Percentiles rank a stretch among this genome's conserved stretches.
Conservation (phyloP, 306 rosid species). For the Albizia julibrissin region DNA sequence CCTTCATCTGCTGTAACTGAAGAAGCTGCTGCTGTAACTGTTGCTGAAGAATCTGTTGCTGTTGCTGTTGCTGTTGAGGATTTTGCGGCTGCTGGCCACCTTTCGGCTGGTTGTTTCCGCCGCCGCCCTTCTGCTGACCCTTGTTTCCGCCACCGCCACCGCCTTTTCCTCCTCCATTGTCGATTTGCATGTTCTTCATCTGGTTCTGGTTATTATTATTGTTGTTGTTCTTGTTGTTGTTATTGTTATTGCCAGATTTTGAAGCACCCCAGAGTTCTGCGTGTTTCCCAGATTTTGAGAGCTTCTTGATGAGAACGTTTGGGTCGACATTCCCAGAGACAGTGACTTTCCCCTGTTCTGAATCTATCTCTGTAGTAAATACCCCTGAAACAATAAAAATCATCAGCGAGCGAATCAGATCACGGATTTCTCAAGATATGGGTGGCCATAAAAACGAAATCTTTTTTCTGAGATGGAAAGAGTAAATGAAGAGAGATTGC, state of each 20-base stretch:
- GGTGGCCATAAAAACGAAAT: background rate
- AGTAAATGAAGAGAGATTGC: background rate
- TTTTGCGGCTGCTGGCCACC: conserved; percentile 47
- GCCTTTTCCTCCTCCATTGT: conserved; percentile 26
- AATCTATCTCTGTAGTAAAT: conserved; percentile 78
- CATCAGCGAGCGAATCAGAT: background rate
- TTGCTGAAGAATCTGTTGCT: conserved; percentile 41
- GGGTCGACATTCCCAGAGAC: conserved; percentile 93
- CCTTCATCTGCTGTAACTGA: conserved; percentile 74
- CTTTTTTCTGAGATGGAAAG: background rate
- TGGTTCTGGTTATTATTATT: conserved; percentile 50
- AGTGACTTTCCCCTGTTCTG: conserved; percentile 91
- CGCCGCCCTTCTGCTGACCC: conserved; percentile 52
- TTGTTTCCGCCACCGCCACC: conserved; percentile 55
- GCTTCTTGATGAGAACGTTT: conserved; percentile 78
- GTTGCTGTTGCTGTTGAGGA: conserved; percentile 39
- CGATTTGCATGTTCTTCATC: conserved; percentile 72
- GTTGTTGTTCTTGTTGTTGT: background rate
- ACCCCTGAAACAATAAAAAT: conserved; percentile 53
- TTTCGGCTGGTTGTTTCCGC: conserved; percentile 43
- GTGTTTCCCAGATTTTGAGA: conserved; percentile 83
- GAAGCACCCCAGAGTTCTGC: conserved; percentile 83
- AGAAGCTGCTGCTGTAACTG: conserved; percentile 12
- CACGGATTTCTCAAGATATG: background rate
- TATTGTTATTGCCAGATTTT: conserved; percentile 36